Conservation (phyloP, 768 basidiomycete genomes). For the Mrakia gelida region DNA sequence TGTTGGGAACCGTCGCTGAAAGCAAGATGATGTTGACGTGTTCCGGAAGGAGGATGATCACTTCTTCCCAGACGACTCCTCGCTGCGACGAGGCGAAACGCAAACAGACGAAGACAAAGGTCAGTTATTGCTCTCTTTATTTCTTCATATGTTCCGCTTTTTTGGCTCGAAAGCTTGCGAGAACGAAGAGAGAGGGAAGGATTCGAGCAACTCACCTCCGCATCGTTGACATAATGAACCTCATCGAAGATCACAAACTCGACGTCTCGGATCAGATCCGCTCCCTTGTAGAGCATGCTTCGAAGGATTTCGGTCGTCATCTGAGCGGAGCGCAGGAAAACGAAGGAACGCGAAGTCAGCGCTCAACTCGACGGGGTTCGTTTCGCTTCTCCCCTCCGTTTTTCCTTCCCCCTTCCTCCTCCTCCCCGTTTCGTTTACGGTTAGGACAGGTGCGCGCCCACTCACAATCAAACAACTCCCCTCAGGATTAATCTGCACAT, state of each 20-base stretch:
- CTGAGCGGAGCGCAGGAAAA: constrained; percentile 28
- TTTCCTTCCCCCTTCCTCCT: not conserved
- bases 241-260: constrained; percentile 99
- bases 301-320: constrained; percentile 83
- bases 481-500: constrained; percentile 98
- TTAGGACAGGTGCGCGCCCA: not conserved
- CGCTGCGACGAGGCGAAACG: constrained; percentile 52
- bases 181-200: not conserved
- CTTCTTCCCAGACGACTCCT: constrained; percentile 99
- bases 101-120: constrained; percentile 1
- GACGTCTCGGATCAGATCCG: constrained; percentile 95
- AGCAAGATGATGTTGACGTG: constrained; percentile 96
- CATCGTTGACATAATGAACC: constrained; percentile 98
- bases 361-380: not conserved
- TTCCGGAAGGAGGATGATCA: constrained; percentile 99
- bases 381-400: not conserved
- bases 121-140: no score
- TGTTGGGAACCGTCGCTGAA: constrained; percentile 96
- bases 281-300: constrained; percentile 94
- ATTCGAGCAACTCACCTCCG: constrained; percentile 62
- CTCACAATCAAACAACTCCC: constrained; percentile 94
- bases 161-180: not conserved
- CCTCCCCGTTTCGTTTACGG: no score
- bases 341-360: not conserved
- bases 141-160: no score